These are phyloP conservation scores for Aspergillus sp. DNA, from an alignment of 2,329 filamentous ascomycete genomes.

Conservation along the genomic window DNA sequence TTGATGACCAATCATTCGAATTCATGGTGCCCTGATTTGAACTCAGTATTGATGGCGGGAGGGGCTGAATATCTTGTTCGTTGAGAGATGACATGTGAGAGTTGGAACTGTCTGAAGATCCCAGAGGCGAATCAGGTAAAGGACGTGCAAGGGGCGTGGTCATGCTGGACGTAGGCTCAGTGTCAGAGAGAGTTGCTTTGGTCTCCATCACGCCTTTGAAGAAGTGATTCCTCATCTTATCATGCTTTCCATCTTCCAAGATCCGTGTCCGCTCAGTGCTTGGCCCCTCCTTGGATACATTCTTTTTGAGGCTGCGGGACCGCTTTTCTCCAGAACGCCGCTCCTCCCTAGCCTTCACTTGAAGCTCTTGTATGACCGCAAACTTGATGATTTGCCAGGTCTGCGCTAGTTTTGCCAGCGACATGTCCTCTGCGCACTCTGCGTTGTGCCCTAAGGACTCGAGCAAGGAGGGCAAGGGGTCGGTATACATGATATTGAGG, in stretches of 20 bases:
- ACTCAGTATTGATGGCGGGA: constrained; percentile 44
- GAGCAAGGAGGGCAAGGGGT: constrained; percentile 33
- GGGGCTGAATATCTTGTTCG: constrained; percentile 38
- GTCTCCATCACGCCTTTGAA: constrained; percentile 45
- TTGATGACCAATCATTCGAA: constrained; percentile 29
- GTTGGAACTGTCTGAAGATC: constrained; percentile 26
- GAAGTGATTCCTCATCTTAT: constrained; percentile 41
- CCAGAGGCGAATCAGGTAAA: constrained; percentile 40
- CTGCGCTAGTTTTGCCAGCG: constrained; percentile 53
- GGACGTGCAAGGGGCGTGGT: constrained; percentile 56
- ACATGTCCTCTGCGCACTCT: constrained; percentile 50
- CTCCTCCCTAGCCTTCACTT: constrained; percentile 37
- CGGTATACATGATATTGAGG: constrained; percentile 18
- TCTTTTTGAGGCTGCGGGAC: constrained; percentile 22
- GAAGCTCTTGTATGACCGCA: constrained; percentile 51
- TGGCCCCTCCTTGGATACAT: constrained; percentile 29
- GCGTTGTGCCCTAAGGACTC: constrained; percentile 55
- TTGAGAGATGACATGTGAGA: constrained; percentile 31
- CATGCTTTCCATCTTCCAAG: constrained; percentile 32
- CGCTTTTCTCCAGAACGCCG: constrained; percentile 20
- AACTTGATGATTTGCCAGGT: constrained; percentile 59
- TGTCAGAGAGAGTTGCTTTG: constrained; percentile 32
- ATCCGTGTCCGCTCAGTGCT: constrained; percentile 25
- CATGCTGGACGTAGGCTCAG: constrained; percentile 55
- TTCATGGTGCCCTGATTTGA: constrained; percentile 31